Conservation (phyloP, 2,329 filamentous ascomycete genomes). For the Parafenestella ontariensis region DNA sequence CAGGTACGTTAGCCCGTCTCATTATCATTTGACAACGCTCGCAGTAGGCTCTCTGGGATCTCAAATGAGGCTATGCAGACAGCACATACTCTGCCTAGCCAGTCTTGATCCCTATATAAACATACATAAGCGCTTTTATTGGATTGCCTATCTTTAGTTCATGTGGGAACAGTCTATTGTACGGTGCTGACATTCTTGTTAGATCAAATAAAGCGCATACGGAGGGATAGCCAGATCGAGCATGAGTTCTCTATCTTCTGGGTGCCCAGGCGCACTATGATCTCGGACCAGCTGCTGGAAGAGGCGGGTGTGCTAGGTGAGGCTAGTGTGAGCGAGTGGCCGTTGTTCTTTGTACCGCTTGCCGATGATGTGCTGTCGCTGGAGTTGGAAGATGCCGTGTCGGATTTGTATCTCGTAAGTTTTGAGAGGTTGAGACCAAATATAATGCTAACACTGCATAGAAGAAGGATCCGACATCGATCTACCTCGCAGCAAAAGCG, state of each 20-base stretch:
- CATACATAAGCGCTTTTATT: slow-evolving; percentile 27
- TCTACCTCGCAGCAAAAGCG: slow-evolving; percentile 86
- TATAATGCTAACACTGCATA: slow-evolving; percentile 40
- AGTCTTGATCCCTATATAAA: slow-evolving; percentile 64
- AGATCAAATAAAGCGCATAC: slow-evolving; percentile 92
- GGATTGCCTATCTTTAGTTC: slow-evolving; percentile 30
- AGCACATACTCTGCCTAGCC: slow-evolving; percentile 61
- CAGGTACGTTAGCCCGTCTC: slow-evolving; percentile 66
- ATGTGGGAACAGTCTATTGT: slow-evolving; percentile 36
- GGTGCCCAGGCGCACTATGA: slow-evolving; percentile 88
- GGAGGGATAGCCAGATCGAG: slow-evolving; percentile 84
- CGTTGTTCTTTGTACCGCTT: slow-evolving; percentile 87
- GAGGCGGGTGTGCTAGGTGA: slow-evolving; percentile 93
- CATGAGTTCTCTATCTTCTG: slow-evolving; percentile 98
- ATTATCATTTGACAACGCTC: background rate
- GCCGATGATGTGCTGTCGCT: slow-evolving; percentile 91
- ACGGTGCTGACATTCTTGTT: slow-evolving; percentile 57
- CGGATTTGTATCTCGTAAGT: slow-evolving; percentile 79
- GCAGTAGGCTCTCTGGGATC: slow-evolving; percentile 52
- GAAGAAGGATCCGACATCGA: slow-evolving; percentile 88
- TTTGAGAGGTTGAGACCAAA: background rate
- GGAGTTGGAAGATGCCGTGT: slow-evolving; percentile 85
- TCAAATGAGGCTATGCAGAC: slow-evolving; percentile 67
- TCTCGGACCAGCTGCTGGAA: slow-evolving; percentile 90
- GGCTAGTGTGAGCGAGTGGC: slow-evolving; percentile 85